These are phyloP conservation scores for Parietaria judaica DNA, from an alignment of 306 rosid genomes.

Conservation along the genomic window DNA sequence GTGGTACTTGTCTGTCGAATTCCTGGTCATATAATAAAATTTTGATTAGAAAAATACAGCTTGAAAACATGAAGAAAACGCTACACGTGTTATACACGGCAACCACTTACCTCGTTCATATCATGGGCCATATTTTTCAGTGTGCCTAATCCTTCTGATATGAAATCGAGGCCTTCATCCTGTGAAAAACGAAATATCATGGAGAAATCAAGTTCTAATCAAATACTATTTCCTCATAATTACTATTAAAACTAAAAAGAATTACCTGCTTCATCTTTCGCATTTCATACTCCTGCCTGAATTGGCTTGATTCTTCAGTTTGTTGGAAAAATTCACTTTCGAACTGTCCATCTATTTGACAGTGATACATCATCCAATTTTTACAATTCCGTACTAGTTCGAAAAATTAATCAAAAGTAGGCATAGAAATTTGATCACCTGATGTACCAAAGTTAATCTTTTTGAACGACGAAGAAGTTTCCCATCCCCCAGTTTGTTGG, in stretches of 20 bases:
- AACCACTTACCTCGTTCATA: constrained; percentile 70
- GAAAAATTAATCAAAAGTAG: background rate
- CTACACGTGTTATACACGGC: constrained; percentile 10
- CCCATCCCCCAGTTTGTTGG: constrained; percentile 42
- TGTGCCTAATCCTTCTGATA: constrained; percentile 83
- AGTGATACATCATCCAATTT: constrained; percentile 10
- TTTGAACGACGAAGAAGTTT: constrained; percentile 30
- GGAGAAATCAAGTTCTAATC: constrained; percentile 4
- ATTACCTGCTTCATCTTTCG: constrained; percentile 73
- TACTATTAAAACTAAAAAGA: background rate
- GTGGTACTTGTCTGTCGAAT: constrained; percentile 77
- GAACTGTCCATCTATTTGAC: constrained; percentile 31
- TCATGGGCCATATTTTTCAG: constrained; percentile 66
- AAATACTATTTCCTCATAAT: constrained; percentile 3
- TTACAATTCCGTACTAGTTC: constrained; percentile 1
- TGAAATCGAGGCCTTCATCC: constrained; percentile 87
- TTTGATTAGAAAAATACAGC: constrained; percentile 18
- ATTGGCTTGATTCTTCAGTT: constrained; percentile 65
- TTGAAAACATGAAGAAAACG: background rate
- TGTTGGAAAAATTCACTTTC: constrained; percentile 47
- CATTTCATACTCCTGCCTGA: constrained; percentile 71
- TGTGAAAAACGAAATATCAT: constrained; percentile 16
- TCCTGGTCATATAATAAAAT: constrained; percentile 47
- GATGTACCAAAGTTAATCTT: constrained; percentile 56
- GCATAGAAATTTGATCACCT: constrained; percentile 29